Conservation (phyloP, 108 stramenopile genomes). For the Conticribra weissflogii region DNA sequence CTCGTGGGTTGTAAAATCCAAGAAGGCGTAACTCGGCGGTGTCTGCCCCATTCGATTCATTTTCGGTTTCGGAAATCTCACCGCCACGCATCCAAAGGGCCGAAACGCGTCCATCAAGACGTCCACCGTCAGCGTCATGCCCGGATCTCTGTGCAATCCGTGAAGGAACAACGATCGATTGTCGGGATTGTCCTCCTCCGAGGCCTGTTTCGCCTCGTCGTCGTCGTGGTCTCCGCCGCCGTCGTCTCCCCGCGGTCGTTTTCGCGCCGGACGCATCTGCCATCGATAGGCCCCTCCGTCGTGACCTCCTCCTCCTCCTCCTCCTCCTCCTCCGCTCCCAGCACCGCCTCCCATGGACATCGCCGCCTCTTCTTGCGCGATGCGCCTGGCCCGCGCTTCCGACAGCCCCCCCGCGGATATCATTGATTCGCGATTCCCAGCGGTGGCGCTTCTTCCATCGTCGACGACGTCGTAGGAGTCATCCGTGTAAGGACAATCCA, state of each 20-base stretch:
- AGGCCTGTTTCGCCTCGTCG: conserved; percentile 40
- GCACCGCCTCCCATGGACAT: conserved; percentile 23
- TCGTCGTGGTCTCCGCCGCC: conserved; percentile 23
- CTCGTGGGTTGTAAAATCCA: conserved; percentile 77
- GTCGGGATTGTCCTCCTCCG: conserved; percentile 59
- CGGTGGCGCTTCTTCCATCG: no score
- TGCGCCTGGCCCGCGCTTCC: conserved; percentile 62
- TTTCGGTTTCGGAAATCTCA: conserved; percentile 63
- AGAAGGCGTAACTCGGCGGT: conserved; percentile 71
- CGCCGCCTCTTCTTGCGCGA: conserved; percentile 54
- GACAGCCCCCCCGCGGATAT: conserved; percentile 46
- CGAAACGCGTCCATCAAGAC: conserved; percentile 64
- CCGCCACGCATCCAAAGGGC: conserved; percentile 46
- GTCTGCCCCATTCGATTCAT: conserved; percentile 20
- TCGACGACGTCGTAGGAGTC: conserved; percentile 41
- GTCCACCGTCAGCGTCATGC: conserved; percentile 33
- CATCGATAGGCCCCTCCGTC: conserved; percentile 50
- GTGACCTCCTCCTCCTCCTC: conserved; percentile 17
- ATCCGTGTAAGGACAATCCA: conserved; percentile 72
- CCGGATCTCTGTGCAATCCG: conserved; percentile 81
- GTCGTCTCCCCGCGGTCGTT: conserved; percentile 41
- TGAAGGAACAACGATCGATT: conserved; percentile 74
- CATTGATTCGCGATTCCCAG: neutral
- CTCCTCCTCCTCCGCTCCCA: conserved; percentile 14
- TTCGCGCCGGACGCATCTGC: conserved; percentile 42